phyloP scores from a whole-genome alignment of 176 grass and related monocot species.

The Triticum urartu region DNA sequence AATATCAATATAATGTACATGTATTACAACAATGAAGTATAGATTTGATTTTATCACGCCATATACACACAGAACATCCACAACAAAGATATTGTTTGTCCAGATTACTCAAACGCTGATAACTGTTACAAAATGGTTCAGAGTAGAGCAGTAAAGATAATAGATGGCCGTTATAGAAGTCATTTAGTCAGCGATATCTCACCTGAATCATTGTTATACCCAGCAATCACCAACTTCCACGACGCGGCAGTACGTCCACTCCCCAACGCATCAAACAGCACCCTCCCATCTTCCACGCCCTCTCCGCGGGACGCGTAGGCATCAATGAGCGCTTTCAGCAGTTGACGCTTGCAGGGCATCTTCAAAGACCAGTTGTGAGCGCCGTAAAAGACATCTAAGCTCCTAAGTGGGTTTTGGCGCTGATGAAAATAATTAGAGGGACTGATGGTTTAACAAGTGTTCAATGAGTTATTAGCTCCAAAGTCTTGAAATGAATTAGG shows the following conservation, averaged over 20 bases:
- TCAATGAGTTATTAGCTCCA: background rate
- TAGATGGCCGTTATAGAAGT: background rate
- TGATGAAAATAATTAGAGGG: background rate
- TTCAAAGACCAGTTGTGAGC: background rate
- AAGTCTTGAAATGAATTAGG: background rate
- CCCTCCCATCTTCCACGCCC: conserved; percentile 21
- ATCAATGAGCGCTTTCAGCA: background rate
- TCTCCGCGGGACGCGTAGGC: background rate
- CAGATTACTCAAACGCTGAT: background rate
- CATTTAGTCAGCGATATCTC: background rate
- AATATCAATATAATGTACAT: background rate
- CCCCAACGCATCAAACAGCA: conserved; percentile 43
- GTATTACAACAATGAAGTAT: background rate
- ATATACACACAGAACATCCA: background rate
- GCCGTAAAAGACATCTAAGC: background rate
- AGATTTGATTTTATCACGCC: background rate
- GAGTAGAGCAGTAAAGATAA: background rate
- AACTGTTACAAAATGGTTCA: background rate
- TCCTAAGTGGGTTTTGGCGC: background rate
- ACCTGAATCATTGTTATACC: conserved; percentile 55
- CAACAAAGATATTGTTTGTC: background rate
- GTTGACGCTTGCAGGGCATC: background rate
- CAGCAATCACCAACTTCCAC: conserved; percentile 62
- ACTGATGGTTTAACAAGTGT: background rate
- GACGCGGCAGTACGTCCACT: conserved; percentile 23